Evolutionary conservation across 2,329 filamentous ascomycete genomes (phyloP).

Genomic region (Sporothrix dimorphospora): DNA sequence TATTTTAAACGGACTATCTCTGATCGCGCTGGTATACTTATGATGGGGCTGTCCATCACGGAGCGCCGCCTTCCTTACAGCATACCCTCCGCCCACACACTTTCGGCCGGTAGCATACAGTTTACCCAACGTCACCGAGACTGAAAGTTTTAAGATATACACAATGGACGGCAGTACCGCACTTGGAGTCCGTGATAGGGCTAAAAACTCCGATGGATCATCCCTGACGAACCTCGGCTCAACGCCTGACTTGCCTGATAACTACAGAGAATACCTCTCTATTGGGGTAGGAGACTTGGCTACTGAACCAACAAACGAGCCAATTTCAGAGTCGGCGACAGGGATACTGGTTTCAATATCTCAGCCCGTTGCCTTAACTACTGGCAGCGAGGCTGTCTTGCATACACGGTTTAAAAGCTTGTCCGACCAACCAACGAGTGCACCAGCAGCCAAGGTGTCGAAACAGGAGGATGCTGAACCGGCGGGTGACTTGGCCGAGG

Average conservation of each 20-base stretch:
- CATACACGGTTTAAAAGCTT: not conserved
- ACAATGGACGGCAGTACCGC: not conserved
- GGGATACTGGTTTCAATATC: not conserved
- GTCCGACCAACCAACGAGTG: not conserved
- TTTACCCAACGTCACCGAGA: not conserved
- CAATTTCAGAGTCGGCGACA: not conserved
- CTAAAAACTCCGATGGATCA: not conserved
- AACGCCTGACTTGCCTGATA: not conserved
- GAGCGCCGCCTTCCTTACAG: not conserved
- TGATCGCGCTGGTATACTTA: not conserved
- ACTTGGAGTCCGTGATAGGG: too few species aligned
- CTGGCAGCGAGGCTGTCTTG: not conserved
- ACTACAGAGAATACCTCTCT: constrained; percentile 7
- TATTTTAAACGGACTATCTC: not conserved
- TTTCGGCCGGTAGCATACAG: not conserved
- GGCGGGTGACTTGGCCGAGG: not conserved
- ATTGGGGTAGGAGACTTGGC: not conserved
- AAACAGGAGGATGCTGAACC: not conserved
- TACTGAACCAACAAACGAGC: not conserved
- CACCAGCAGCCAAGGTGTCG: not conserved
- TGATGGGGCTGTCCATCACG: not conserved
- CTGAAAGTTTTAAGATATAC: not conserved
- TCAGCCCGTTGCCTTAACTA: not conserved
- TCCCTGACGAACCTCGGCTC: constrained; percentile 14
- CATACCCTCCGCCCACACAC: not conserved